phyloP scores from a whole-genome alignment of 331 rosid species.

The Pyracantha coccinea region DNA sequence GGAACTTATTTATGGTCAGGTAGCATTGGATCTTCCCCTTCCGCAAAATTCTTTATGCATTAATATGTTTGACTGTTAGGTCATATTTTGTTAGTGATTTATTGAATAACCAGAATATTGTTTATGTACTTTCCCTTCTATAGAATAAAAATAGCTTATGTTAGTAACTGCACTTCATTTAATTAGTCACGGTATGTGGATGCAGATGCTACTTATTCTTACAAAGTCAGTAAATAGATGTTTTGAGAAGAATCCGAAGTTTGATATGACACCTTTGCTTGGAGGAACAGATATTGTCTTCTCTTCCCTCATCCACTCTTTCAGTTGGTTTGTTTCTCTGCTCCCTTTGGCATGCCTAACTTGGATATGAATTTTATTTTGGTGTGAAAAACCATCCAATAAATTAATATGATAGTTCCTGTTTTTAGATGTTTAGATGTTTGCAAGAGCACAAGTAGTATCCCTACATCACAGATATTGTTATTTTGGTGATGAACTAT shows the following conservation, averaged over 20 bases:
- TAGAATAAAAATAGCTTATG: neutral
- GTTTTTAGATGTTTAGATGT: neutral
- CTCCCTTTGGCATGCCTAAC: conserved; percentile 19
- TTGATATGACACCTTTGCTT: conserved; percentile 93
- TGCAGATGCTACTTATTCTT: conserved; percentile 91
- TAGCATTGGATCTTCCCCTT: conserved; percentile 25
- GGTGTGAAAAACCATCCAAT: neutral
- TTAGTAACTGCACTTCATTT: neutral
- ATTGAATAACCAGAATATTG: neutral
- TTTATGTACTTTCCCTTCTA: neutral
- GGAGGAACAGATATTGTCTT: conserved; percentile 96
- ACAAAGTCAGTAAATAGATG: conserved; percentile 86
- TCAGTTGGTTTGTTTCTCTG: conserved; percentile 77
- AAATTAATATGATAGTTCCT: neutral
- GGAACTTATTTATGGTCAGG: conserved; percentile 91
- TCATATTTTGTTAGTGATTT: neutral
- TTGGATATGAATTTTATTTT: neutral
- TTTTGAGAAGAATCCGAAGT: conserved; percentile 94
- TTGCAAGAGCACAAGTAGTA: neutral
- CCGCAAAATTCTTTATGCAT: neutral
- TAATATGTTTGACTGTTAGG: conserved; percentile 11
- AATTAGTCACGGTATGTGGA: conserved; percentile 16
- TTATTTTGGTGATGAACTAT: neutral
- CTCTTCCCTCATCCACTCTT: conserved; percentile 86
- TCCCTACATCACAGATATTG: neutral